A percentile compares a stretch with the other conserved stretches of the same genome.
These are phyloP conservation scores for Cystobasidium sp. DNA, from an alignment of 1,284 basidiomycete species.

Conservation along the genomic window DNA sequence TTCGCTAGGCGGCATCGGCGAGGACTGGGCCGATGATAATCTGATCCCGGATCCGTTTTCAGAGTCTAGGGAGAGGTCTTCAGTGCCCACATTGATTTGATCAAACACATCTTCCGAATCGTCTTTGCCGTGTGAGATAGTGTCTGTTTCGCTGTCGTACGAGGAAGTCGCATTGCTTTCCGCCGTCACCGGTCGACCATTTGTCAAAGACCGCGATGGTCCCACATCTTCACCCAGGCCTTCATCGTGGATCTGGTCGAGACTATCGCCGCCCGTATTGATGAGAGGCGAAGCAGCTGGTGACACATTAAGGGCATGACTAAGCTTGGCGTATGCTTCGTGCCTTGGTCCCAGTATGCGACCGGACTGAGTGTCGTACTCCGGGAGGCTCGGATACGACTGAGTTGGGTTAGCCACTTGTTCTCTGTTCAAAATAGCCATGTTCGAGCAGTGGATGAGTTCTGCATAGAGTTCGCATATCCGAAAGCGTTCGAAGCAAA, in stretches of 20 bases:
- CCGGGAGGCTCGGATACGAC: neutral
- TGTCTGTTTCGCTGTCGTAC: constrained; percentile 30
- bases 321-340: constrained; percentile 30
- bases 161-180: constrained; percentile 35
- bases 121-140: constrained; percentile 16
- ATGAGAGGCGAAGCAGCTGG: neutral
- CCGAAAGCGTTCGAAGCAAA: constrained; percentile 95
- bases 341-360: constrained; percentile 25
- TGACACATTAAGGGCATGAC: constrained; percentile 23
- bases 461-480: constrained; percentile 98
- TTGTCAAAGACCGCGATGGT: neutral
- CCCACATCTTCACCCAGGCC: constrained; percentile 16
- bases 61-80: constrained; percentile 36
- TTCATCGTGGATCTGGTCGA: constrained; percentile 2
- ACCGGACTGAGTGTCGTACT: constrained; percentile 26
- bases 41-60: constrained; percentile 16
- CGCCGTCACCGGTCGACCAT: constrained; percentile 32
- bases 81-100: constrained; percentile 18
- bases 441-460: constrained; percentile 95
- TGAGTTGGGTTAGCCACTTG: constrained; percentile 55
- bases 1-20: constrained; percentile 23
- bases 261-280: neutral
- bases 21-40: constrained; percentile 7
- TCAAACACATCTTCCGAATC: constrained; percentile 44
- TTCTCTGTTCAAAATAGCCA: constrained; percentile 90